Evolutionary conservation across 768 basidiomycete species (phyloP), one percentile per base, ranked within the genome.

Genomic region (Cystofilobasidium bisporidii): DNA sequence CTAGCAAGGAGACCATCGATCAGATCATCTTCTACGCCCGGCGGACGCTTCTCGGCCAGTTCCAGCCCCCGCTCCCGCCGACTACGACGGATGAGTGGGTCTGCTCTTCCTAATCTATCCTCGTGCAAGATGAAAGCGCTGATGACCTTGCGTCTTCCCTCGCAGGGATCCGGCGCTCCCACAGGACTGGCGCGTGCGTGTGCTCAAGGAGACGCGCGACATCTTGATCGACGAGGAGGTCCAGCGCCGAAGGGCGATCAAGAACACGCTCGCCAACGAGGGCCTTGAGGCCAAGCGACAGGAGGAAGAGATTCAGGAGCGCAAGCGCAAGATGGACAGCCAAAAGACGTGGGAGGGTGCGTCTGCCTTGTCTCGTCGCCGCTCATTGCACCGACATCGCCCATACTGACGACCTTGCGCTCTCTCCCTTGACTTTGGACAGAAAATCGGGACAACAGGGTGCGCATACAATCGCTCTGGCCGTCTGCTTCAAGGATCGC

Each of bases 221-320:
- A 75, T 94, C 45, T 75, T 96, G 55, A 91, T 96, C 36, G 91
- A 93, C 47, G 91, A 94, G 74, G 91, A 96, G 77, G 79, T 96
- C 18, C 79, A 89, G 65, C 80, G 89, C 73, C 80, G 91, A 72
- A 89, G 89, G 74, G 88, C 90, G 0, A 78, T 91, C 73, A 91
- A 91, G 80, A 85, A 91, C 85, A 90, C 90, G 74, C 77, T 92
- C 64, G 90, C 90, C 11, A 92, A 92, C 72, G 90, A 92, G 71
- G 71, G 69, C 64, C 79, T 92, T 6, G 91, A 94, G 75, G 92
- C 92, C n/a, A 82, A 86, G 73, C 89, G 87, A 81, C 91, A 90
- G 75, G 91, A 96, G 62, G 89, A 91, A 66, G 92, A 92, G 72
- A 81, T 87, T 15, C 78, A 81, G 28, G 73, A 84, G 41, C 85